Conservation (phyloP, 495 filamentous ascomycete genomes). For the Podospora pseudocomata region DNA sequence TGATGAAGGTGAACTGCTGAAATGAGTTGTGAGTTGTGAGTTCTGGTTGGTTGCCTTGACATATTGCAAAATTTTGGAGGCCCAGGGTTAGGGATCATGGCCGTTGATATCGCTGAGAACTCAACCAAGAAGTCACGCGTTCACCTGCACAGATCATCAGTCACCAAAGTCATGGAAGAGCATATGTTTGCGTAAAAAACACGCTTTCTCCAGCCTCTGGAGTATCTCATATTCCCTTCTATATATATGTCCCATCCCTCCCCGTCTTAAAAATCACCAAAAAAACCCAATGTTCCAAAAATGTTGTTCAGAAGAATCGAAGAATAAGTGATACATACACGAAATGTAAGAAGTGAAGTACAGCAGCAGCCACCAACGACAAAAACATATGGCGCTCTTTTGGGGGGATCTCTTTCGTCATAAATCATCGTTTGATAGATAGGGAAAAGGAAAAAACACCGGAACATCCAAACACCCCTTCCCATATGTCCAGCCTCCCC, state of each 20-base stretch:
- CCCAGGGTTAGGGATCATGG: too few species aligned
- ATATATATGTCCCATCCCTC: neutral
- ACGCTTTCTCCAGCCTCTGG: neutral
- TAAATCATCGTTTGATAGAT: neutral
- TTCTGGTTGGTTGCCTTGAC: neutral
- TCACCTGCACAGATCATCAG: too few species aligned
- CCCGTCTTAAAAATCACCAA: neutral
- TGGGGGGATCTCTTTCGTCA: neutral
- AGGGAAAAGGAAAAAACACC: neutral
- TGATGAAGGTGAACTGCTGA: neutral
- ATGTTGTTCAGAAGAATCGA: constrained; percentile 1
- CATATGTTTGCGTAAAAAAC: neutral
- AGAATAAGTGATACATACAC: neutral
- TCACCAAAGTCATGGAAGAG: too few species aligned
- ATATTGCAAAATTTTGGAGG: too few species aligned
- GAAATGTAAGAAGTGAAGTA: constrained; percentile 4
- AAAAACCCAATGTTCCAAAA: neutral
- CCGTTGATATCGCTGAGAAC: too few species aligned
- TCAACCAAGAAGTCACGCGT: too few species aligned
- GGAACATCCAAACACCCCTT: neutral
- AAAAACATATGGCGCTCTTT: neutral
- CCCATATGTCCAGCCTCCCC: neutral
- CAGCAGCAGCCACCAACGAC: neutral
- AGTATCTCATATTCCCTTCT: neutral
- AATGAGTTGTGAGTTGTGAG: neutral